Conservation (phyloP, 352 stramenopile genomes). For the Phytophthora chlamydospora region DNA sequence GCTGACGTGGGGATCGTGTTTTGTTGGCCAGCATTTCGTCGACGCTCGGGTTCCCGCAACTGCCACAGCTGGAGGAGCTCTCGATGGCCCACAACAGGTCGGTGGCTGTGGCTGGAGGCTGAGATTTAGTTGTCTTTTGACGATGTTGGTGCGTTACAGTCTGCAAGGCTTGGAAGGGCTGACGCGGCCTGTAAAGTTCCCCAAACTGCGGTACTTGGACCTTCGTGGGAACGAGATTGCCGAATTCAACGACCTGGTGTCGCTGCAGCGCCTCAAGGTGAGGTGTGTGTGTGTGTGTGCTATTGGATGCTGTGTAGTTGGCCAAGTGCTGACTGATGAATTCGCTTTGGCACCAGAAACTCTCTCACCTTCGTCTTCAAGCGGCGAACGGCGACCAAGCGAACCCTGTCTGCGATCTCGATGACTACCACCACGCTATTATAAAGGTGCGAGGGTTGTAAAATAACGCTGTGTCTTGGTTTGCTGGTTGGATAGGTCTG, state of each 20-base stretch:
- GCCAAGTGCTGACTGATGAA: background rate
- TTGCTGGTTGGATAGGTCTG: background rate
- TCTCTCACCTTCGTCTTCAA: constrained; percentile 70
- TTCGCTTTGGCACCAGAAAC: constrained; percentile 31
- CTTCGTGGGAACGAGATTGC: constrained; percentile 69
- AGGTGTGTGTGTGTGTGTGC: background rate
- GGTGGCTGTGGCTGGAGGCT: background rate
- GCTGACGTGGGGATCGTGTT: constrained; percentile 3
- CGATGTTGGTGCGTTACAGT: constrained; percentile 25
- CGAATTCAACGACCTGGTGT: constrained; percentile 40
- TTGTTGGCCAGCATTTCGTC: constrained; percentile 48
- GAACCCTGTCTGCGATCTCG: constrained; percentile 70
- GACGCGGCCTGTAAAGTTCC: constrained; percentile 70
- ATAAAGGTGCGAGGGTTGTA: constrained; percentile 39
- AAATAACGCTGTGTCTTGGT: too few relatives aligned
- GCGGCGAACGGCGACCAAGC: constrained; percentile 51
- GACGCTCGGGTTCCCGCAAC: constrained; percentile 60
- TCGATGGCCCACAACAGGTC: constrained; percentile 81
- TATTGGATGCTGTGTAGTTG: background rate
- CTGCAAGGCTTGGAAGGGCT: constrained; percentile 59
- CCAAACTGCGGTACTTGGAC: constrained; percentile 73
- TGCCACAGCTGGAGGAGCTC: constrained; percentile 71
- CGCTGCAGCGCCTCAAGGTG: constrained; percentile 66
- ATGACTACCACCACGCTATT: constrained; percentile 60
- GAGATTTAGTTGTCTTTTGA: background rate